Base-by-base conservation (phyloP, 345 rosid species). In the Populus simonii region DNA sequence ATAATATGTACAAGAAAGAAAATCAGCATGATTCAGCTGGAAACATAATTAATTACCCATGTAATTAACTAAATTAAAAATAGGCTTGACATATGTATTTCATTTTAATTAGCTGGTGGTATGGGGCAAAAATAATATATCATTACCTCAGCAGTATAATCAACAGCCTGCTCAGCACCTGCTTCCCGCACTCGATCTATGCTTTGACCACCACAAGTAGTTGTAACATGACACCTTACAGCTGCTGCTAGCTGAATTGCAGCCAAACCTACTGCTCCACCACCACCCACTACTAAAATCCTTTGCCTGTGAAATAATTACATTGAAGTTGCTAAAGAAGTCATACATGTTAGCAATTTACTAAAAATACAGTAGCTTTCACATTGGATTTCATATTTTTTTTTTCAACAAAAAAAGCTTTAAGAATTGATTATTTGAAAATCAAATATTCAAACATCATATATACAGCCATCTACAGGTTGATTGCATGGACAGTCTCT, bases 231-330 rank as follows among this genome's bases (percentile, higher is more conserved):
- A 74, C 96, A 93, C n/a, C 92, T 91, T 51, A 83, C 84, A 81
- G 94, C 97, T 49, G 89, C 91, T 2, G 92, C 90, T 74, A 95
- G 84, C 89, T 95, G 99, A 74, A 92, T 89, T 80, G 98, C 98
- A 74, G 98, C 80, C 79, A 91, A 95, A 63, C 99, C 98, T 66
- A 95, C 99, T 4, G 98, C 99, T 57, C 98, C 99, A 74, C 98
- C 99, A 73, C 98, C 99, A 33, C 98, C 99, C 55, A 93, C 71
- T 75, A 93, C 87, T 73, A 95, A 85, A 57, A 95, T 68, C 79
- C 96, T 86, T 84, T 93, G 98, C 87, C 99, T 94, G 89, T 59
- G 71, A 78, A 66, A 82, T 33, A 66, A 82, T 33, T n/a, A 51
- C 33, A 83, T 80, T 49, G 55, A 57, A 51, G 13, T 36, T 70